These are phyloP conservation scores for Cucurbita maxima DNA, from an alignment of 306 rosid genomes.

Conservation along the genomic window DNA sequence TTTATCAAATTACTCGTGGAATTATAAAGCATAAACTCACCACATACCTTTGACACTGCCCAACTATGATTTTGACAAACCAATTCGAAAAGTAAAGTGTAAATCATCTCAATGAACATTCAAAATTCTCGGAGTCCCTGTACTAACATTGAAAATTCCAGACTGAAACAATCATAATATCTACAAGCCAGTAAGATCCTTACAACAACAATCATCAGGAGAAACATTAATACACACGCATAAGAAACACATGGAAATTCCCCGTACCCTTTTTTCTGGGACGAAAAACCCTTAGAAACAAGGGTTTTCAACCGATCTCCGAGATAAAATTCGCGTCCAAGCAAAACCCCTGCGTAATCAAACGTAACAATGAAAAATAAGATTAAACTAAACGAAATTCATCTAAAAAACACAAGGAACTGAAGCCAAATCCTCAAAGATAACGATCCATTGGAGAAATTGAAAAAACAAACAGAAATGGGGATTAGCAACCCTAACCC, in stretches of 20 bases:
- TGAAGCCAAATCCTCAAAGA: not conserved
- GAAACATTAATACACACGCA: not conserved
- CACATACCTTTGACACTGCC: not conserved
- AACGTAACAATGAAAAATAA: not conserved
- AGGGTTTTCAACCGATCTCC: not conserved
- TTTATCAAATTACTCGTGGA: not conserved
- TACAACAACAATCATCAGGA: not conserved
- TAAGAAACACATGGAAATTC: too few species aligned
- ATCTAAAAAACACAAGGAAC: not conserved
- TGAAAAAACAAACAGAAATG: not conserved
- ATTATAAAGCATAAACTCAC: not conserved
- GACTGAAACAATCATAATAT: not conserved
- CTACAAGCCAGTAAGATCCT: too few species aligned
- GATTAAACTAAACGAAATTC: not conserved
- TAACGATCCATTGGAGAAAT: not conserved
- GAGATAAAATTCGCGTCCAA: not conserved
- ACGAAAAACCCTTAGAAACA: constrained; percentile 1
- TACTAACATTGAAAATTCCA: not conserved
- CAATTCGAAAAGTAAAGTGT: not conserved
- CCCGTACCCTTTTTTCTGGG: not conserved
- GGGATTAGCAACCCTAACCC: not conserved
- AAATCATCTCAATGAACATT: not conserved
- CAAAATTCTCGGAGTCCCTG: not conserved
- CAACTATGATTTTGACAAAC: not conserved
- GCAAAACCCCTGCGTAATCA: not conserved